Evolutionary conservation across 2,329 filamentous ascomycete species (phyloP), one percentile per base, ranked within the genome.

Genomic region (Didymella keratinophila): DNA sequence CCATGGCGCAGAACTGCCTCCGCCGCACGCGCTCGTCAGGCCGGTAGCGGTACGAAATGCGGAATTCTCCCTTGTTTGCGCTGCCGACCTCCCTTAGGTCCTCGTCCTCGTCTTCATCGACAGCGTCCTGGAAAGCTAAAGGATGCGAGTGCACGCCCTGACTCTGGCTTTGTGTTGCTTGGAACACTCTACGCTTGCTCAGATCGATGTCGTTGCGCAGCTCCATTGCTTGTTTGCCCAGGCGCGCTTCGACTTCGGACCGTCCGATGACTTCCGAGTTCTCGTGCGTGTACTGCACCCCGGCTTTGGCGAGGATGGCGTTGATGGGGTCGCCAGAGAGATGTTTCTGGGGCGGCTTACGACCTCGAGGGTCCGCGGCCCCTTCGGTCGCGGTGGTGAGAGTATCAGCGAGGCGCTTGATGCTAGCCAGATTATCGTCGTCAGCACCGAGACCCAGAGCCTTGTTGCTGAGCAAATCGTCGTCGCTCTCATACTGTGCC

Each of bases 231-330:
- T 86, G 87, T 20, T 88, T 88, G 44, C 90, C 93, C 5, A 99
- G 85, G 56, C 89, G 86, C 63, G 91, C 89, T 78, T 99, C 95
- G n/a, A 97, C 85, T 66, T 90, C 92, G n/a, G 90, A 95, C 0
- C 92, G 89, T 11, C 95, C 95, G 56, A 99, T 87, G 14, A 99
- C 93, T 77, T 99, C 93, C 1, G 91, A 92, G 73, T 99, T 99
- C 68, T 98, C 91, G 72, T 99, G 95, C 0, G 93, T 96, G 75
- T 99, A 99, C 71, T 95, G 89, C 0, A 99, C 93, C 2, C 95
- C 95, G 0, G 91, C 93, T 8, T 89, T 87, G 2, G 91, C 87
- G 1, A 99, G 85, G 61, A 99, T 98, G 2, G 93, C 95, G 67
- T 94, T 90, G 30, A 98, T 85, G 0, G 92, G 89, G 69, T 98